These are phyloP conservation scores for Asparagopsis taxiformis DNA, from an alignment of 31 red algal genomes.

Conservation along the genomic window DNA sequence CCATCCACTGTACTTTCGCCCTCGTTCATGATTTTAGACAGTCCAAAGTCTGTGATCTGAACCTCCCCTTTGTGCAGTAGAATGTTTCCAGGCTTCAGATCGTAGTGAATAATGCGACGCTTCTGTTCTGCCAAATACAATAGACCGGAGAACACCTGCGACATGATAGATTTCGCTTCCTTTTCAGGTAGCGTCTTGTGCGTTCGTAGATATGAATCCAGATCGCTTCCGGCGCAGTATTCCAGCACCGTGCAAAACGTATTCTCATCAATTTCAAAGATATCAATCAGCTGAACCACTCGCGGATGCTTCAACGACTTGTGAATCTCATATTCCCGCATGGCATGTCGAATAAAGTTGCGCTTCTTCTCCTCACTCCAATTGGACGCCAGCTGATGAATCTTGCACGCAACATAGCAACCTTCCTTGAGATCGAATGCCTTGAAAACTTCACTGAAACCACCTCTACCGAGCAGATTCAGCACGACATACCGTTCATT, in stretches of 20 bases:
- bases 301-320: conserved; percentile 89
- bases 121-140: conserved; percentile 79
- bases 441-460: conserved; percentile 96
- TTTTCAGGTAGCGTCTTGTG: conserved; percentile 76
- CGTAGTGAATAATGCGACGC: conserved; percentile 96
- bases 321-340: conserved; percentile 96
- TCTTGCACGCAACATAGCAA: conserved; percentile 85
- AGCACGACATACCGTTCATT: conserved; percentile 84
- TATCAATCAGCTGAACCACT: conserved; percentile 81
- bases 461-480: conserved; percentile 89
- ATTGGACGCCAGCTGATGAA: conserved; percentile 91
- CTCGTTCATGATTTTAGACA: conserved; percentile 90
- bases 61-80: conserved; percentile 91
- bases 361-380: conserved; percentile 95
- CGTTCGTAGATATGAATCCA: conserved; percentile 81
- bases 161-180: conserved; percentile 87
- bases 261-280: conserved; percentile 98
- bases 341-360: conserved; percentile 95
- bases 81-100: conserved; percentile 98
- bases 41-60: conserved; percentile 98
- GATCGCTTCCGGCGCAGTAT: conserved; percentile 92
- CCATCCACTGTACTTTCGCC: conserved; percentile 60
- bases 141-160: conserved; percentile 87
- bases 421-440: conserved; percentile 75
- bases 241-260: conserved; percentile 97